Percentiles rank a stretch among this genome's conserved stretches.
These are phyloP conservation scores for Psilocybe cubensis DNA, from an alignment of 768 basidiomycete genomes.

Conservation along the genomic window DNA sequence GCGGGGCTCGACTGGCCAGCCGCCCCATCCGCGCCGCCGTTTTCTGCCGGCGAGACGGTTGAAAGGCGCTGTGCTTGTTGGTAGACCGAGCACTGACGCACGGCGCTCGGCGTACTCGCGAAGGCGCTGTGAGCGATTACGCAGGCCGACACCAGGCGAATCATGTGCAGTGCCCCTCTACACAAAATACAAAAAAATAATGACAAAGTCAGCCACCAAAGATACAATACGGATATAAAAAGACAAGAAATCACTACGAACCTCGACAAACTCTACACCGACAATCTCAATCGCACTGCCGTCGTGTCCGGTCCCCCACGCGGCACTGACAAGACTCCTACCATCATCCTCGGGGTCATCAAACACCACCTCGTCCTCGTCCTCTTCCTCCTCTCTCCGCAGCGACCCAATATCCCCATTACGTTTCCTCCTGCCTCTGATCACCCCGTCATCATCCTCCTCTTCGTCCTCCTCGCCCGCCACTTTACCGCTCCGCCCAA, in stretches of 20 bases:
- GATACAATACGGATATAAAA: not conserved
- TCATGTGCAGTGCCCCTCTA: constrained; percentile 56
- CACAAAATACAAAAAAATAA: constrained; percentile 3
- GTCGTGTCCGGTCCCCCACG: constrained; percentile 81
- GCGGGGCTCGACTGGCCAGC: constrained; percentile 30
- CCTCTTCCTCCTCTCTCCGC: constrained; percentile 26
- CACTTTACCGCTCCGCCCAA: constrained; percentile 24
- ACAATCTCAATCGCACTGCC: constrained; percentile 78
- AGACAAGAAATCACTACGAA: constrained; percentile 33
- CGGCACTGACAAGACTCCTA: constrained; percentile 62
- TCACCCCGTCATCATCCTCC: constrained; percentile 20
- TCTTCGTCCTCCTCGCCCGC: constrained; percentile 24
- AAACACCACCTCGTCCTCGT: constrained; percentile 23
- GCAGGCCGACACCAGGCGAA: constrained; percentile 54
- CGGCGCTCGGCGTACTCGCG: constrained; percentile 69
- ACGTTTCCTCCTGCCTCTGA: not conserved
- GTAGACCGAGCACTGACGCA: constrained; percentile 39
- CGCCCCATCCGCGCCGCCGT: constrained; percentile 41
- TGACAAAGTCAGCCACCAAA: not conserved
- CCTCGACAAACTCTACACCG: constrained; percentile 64
- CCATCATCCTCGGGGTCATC: constrained; percentile 58
- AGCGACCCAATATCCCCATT: not conserved
- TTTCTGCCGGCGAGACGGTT: constrained; percentile 45
- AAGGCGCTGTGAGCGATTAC: constrained; percentile 69
- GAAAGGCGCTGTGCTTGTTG: constrained; percentile 19